Evolutionary conservation across 495 filamentous ascomycete genomes (phyloP).

Genomic region (Cladorrhinum samala): DNA sequence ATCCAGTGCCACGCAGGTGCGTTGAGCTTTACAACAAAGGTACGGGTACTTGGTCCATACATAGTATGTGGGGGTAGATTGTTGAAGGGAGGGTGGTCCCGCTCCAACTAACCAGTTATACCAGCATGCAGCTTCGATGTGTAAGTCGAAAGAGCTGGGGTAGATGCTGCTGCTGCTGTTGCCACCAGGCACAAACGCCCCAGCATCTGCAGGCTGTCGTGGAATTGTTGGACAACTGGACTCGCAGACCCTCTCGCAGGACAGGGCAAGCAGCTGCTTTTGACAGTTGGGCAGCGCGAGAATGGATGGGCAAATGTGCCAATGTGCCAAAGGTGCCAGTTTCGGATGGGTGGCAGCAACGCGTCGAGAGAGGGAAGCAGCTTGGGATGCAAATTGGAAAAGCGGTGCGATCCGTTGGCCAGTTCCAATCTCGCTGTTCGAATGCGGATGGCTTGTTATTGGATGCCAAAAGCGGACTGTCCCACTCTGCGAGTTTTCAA

Average conservation of each 20-base stretch:
- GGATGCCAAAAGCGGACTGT: too few species aligned
- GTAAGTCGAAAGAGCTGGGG: neutral
- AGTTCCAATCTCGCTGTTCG: too few species aligned
- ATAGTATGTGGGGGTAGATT: neutral
- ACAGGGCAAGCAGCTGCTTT: neutral
- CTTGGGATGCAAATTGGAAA: neutral
- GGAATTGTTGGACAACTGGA: slow-evolving; percentile 3
- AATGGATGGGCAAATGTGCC: neutral
- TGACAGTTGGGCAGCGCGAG: slow-evolving; percentile 3
- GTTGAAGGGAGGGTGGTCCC: too few species aligned
- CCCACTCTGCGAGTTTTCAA: neutral
- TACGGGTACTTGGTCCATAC: too few species aligned
- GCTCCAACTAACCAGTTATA: too few species aligned
- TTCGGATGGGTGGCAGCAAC: slow-evolving; percentile 11
- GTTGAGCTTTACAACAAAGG: too few species aligned
- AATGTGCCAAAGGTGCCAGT: too few species aligned
- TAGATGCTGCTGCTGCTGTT: neutral
- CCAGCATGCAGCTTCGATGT: neutral
- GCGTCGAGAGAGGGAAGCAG: slow-evolving; percentile 4
- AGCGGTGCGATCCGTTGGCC: too few species aligned
- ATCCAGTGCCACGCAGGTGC: too few species aligned
- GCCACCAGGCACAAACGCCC: neutral
- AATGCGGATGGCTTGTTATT: too few species aligned
- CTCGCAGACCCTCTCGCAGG: neutral
- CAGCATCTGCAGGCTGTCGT: slow-evolving; percentile 11